Conservation (phyloP, 2,329 filamentous ascomycete species). For the Penicillium sp. region DNA sequence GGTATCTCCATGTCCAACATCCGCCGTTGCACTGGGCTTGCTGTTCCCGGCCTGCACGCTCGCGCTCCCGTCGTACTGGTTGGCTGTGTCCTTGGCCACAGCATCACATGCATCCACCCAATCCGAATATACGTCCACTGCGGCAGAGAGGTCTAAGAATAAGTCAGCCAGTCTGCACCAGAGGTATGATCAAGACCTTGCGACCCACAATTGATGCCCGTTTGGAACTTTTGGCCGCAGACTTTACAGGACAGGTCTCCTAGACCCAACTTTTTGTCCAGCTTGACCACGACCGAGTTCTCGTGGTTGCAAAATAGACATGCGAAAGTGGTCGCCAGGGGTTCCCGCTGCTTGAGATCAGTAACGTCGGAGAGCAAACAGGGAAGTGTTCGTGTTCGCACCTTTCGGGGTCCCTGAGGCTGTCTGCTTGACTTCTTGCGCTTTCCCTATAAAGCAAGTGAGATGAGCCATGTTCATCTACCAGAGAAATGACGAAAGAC, state of each 20-base stretch:
- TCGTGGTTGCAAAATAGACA: conserved; percentile 99
- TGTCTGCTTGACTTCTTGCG: conserved; percentile 81
- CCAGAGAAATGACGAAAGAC: background rate
- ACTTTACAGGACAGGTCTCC: conserved; percentile 85
- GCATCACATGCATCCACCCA: conserved; percentile 94
- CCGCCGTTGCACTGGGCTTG: conserved; percentile 16
- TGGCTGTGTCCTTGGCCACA: conserved; percentile 59
- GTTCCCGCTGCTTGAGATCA: conserved; percentile 37
- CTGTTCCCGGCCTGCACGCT: conserved; percentile 18
- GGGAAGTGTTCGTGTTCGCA: conserved; percentile 33
- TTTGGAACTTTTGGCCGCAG: conserved; percentile 91
- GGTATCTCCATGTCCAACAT: conserved; percentile 16
- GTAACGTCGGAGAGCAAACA: background rate
- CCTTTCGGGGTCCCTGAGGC: conserved; percentile 77
- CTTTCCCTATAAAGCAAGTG: conserved; percentile 62
- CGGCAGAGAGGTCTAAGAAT: conserved; percentile 69
- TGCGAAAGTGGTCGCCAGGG: conserved; percentile 70
- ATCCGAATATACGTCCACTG: conserved; percentile 94
- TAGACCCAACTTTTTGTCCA: conserved; percentile 87
- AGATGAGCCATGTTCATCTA: background rate
- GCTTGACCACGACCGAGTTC: conserved; percentile 80
- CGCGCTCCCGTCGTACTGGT: conserved; percentile 27
- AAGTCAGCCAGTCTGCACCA: background rate
- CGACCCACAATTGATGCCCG: conserved; percentile 77
- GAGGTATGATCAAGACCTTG: background rate